Conservation (phyloP, 805 yeast genomes). For the Brettanomyces sp. region DNA sequence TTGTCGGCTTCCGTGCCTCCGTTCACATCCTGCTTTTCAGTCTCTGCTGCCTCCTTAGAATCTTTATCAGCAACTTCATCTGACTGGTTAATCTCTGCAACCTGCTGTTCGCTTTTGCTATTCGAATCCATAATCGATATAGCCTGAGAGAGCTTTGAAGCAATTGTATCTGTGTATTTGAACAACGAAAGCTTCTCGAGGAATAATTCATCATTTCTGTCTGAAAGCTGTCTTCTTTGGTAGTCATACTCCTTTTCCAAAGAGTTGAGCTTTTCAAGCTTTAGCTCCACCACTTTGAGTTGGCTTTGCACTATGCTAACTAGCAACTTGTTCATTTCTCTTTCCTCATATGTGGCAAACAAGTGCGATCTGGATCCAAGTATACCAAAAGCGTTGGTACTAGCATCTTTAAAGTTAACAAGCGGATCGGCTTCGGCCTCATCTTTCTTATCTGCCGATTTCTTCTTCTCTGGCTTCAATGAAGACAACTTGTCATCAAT, state of each 20-base stretch:
- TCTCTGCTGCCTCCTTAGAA: neutral
- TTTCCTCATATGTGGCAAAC: conserved; percentile 72
- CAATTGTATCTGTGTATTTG: conserved; percentile 43
- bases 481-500: conserved; percentile 29
- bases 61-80: neutral
- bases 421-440: conserved; percentile 2
- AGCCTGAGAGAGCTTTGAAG: conserved; percentile 35
- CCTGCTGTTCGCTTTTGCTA: neutral
- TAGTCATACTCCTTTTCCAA: conserved; percentile 58
- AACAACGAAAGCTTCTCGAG: conserved; percentile 59
- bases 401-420: conserved; percentile 44
- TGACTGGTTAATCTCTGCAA: neutral
- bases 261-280: conserved; percentile 46
- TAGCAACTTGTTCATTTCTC: conserved; percentile 58
- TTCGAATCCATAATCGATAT: conserved; percentile 17
- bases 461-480: conserved; percentile 14
- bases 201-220: conserved; percentile 58
- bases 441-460: conserved; percentile 3
- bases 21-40: neutral
- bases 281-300: conserved; percentile 54
- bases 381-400: conserved; percentile 62
- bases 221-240: conserved; percentile 50
- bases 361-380: conserved; percentile 73
- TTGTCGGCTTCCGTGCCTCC: too few species aligned
- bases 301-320: conserved; percentile 52